Conservation (phyloP, 2,329 filamentous ascomycete genomes). For the Fusarium pseudograminearum region DNA sequence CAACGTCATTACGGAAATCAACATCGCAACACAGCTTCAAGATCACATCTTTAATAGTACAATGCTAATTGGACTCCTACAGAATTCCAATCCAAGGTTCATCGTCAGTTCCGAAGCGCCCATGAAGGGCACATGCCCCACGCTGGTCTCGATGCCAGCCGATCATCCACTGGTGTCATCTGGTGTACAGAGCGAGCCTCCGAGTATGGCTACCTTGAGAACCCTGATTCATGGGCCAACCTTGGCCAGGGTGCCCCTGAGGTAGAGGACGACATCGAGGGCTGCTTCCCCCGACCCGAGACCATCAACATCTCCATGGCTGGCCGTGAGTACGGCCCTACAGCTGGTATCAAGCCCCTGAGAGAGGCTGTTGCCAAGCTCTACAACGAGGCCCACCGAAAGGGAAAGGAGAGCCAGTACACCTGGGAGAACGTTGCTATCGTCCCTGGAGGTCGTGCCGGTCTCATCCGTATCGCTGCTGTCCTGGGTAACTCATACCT, state of each 20-base stretch:
- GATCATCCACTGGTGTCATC: slow-evolving; percentile 92
- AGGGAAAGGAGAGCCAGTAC: slow-evolving; percentile 89
- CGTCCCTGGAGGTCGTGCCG: slow-evolving; percentile 91
- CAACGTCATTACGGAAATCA: slow-evolving; percentile 37
- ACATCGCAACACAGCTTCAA: slow-evolving; percentile 1
- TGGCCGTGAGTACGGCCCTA: slow-evolving; percentile 91
- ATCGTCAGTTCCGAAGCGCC: slow-evolving; percentile 88
- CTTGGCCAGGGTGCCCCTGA: slow-evolving; percentile 94
- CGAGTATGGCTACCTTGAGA: slow-evolving; percentile 88
- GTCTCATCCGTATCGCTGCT: slow-evolving; percentile 93
- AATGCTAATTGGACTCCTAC: background rate
- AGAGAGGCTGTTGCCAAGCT: slow-evolving; percentile 89
- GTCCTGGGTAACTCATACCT: slow-evolving; percentile 93
- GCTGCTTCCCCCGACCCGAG: slow-evolving; percentile 85
- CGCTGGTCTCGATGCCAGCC: slow-evolving; percentile 87
- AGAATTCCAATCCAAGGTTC: slow-evolving; percentile 87
- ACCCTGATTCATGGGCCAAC: slow-evolving; percentile 89
- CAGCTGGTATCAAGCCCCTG: slow-evolving; percentile 91
- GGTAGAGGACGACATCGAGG: slow-evolving; percentile 91
- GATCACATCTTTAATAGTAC: background rate
- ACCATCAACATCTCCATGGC: slow-evolving; percentile 82
- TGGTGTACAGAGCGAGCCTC: slow-evolving; percentile 91
- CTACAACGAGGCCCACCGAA: slow-evolving; percentile 92
- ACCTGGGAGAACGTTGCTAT: slow-evolving; percentile 98
- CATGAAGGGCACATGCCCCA: slow-evolving; percentile 93